phyloP scores from a whole-genome alignment of 768 basidiomycete genomes.

The Grammothele lineata region DNA sequence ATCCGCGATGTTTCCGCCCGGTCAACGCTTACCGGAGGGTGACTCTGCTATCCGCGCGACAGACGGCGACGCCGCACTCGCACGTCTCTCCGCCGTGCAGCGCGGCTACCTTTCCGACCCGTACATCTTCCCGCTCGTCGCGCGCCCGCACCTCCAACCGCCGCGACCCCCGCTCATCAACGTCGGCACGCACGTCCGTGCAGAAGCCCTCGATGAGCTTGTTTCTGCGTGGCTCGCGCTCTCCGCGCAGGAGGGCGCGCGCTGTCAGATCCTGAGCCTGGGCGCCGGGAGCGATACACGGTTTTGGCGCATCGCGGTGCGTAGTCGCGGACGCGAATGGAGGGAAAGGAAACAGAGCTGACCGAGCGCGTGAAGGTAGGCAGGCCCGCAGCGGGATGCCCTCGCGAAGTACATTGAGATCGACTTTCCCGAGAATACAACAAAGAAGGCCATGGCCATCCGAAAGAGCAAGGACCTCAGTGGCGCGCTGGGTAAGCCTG shows the following conservation, averaged over 20 bases:
- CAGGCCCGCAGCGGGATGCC: slow-evolving; percentile 44
- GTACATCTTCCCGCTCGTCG: slow-evolving; percentile 64
- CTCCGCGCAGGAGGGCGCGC: slow-evolving; percentile 37
- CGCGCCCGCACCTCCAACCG: slow-evolving; percentile 54
- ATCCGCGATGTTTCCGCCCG: slow-evolving; percentile 16
- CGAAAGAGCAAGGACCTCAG: slow-evolving; percentile 59
- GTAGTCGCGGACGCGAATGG: slow-evolving; percentile 26
- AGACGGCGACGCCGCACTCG: slow-evolving; percentile 77
- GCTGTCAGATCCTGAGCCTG: slow-evolving; percentile 86
- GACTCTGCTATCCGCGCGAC: slow-evolving; percentile 72
- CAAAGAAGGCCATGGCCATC: slow-evolving; percentile 78
- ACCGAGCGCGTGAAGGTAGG: slow-evolving; percentile 34
- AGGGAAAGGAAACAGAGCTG: neutral
- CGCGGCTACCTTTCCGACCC: slow-evolving; percentile 80
- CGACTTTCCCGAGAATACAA: slow-evolving; percentile 85
- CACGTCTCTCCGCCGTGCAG: slow-evolving; percentile 80
- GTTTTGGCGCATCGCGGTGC: slow-evolving; percentile 86
- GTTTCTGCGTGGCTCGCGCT: slow-evolving; percentile 60
- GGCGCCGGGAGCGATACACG: slow-evolving; percentile 96
- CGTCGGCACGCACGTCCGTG: slow-evolving; percentile 87
- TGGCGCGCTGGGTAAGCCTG: slow-evolving; percentile 43
- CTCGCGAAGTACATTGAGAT: slow-evolving; percentile 76
- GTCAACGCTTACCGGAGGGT: slow-evolving; percentile 31
- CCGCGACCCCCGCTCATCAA: slow-evolving; percentile 86
- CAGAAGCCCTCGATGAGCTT: slow-evolving; percentile 73